These are phyloP conservation scores for Phytophthora rubi DNA, from an alignment of 352 stramenopile species.

Conservation along the genomic window DNA sequence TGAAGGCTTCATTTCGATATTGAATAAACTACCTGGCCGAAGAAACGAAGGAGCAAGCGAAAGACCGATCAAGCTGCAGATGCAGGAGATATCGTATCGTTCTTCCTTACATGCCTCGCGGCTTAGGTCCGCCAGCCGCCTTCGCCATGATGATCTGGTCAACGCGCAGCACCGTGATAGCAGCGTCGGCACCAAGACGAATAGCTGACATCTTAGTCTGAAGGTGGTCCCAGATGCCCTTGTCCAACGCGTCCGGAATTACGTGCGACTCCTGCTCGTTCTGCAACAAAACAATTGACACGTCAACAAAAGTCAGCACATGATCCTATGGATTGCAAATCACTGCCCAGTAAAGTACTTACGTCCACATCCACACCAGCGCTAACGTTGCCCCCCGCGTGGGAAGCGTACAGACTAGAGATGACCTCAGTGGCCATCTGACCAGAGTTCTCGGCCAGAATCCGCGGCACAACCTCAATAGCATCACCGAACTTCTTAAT, in stretches of 20 bases:
- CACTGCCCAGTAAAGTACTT: constrained; percentile 28
- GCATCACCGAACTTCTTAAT: constrained; percentile 99
- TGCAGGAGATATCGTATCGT: constrained; percentile 31
- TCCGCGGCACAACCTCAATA: constrained; percentile 97
- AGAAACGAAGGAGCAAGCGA: constrained; percentile 38
- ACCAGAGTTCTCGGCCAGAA: constrained; percentile 98
- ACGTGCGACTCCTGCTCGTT: constrained; percentile 82
- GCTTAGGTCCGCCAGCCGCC: constrained; percentile 94
- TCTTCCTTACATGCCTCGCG: constrained; percentile 73
- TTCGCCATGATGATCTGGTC: constrained; percentile 99
- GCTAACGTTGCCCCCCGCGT: constrained; percentile 92
- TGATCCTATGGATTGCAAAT: background rate
- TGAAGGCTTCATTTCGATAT: constrained; percentile 53
- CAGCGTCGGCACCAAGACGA: constrained; percentile 96
- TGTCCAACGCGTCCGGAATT: constrained; percentile 74
- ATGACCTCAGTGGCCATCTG: constrained; percentile 95
- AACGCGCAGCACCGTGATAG: constrained; percentile 98
- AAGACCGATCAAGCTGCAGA: constrained; percentile 37
- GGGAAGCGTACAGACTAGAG: constrained; percentile 94
- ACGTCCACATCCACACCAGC: constrained; percentile 96
- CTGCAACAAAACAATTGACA: constrained; percentile 39
- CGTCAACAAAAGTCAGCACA: constrained; percentile 31
- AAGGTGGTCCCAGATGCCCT: constrained; percentile 94
- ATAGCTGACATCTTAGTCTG: constrained; percentile 97
- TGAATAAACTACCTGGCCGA: constrained; percentile 71